Conservation (phyloP, 1,139 yeast genomes). For the Zygoascus sp. region DNA sequence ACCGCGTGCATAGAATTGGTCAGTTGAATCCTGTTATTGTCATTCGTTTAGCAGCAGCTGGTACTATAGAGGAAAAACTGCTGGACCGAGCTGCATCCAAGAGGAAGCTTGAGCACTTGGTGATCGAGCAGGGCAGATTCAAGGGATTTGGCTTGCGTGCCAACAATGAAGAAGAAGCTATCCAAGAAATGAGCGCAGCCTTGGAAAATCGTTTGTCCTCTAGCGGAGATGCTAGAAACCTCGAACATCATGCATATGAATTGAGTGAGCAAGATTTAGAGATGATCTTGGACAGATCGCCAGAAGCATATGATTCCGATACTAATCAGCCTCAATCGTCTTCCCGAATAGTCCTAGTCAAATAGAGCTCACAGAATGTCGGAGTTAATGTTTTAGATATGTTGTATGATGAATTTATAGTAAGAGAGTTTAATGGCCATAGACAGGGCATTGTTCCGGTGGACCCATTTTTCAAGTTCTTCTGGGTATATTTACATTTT, state of each 20-base stretch:
- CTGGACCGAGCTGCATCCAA: constrained; percentile 74
- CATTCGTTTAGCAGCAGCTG: constrained; percentile 66
- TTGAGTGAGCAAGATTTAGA: constrained; percentile 44
- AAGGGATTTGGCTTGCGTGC: constrained; percentile 41
- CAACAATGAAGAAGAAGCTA: constrained; percentile 21
- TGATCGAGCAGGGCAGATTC: constrained; percentile 81
- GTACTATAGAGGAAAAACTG: constrained; percentile 79
- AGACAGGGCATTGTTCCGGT: too few relatives aligned
- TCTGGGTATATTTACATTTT: too few relatives aligned
- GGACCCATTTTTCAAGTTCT: too few relatives aligned
- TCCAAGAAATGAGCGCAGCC: constrained; percentile 26
- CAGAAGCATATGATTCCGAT: constrained; percentile 39
- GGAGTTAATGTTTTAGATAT: too few relatives aligned
- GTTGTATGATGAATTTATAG: too few relatives aligned
- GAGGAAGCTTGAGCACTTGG: constrained; percentile 71
- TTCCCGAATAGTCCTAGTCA: not conserved
- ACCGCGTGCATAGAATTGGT: constrained; percentile 90
- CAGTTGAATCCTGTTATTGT: constrained; percentile 79
- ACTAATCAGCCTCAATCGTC: not conserved
- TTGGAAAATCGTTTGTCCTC: constrained; percentile 23
- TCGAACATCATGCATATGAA: constrained; percentile 16
- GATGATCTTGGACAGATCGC: constrained; percentile 53
- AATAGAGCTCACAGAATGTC: not conserved
- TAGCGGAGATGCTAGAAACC: constrained; percentile 20
- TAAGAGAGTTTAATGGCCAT: too few relatives aligned